Conservation (phyloP, 805 yeast species). For the Saturnispora quitensis region DNA sequence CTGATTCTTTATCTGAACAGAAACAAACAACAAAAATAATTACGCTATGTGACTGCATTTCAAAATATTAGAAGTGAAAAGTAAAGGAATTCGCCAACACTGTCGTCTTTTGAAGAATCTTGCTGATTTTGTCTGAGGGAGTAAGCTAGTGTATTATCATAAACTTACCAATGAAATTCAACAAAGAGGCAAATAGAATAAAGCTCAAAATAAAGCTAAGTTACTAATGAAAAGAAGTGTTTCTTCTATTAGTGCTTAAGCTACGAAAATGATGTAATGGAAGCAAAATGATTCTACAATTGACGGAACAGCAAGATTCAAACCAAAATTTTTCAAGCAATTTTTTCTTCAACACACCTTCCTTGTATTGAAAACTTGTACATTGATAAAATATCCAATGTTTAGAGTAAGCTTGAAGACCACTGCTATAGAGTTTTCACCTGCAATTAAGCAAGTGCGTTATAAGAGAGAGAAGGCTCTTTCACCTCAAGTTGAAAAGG, state of each 20-base stretch:
- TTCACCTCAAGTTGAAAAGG: conserved; percentile 24
- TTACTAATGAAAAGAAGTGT: no score
- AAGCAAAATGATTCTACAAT: not conserved
- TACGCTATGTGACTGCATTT: no score
- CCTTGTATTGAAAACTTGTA: not conserved
- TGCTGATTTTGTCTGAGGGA: no score
- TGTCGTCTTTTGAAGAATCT: no score
- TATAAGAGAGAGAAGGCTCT: conserved; percentile 24
- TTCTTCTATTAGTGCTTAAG: not conserved
- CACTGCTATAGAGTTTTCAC: conserved; percentile 25
- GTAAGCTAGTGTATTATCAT: no score
- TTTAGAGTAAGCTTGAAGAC: not conserved
- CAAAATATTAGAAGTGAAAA: no score
- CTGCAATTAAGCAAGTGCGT: conserved; percentile 30
- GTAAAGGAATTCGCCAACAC: no score
- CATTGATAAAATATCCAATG: not conserved
- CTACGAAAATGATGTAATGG: not conserved
- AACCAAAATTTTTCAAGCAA: not conserved
- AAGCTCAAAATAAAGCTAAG: no score
- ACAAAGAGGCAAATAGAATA: no score
- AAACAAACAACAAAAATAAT: no score
- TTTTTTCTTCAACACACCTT: not conserved
- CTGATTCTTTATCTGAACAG: no score
- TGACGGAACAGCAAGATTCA: not conserved
- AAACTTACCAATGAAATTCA: no score